These are phyloP conservation scores for Pleurostoma richardsiae DNA, from an alignment of 2,329 filamentous ascomycete genomes.

Conservation along the genomic window DNA sequence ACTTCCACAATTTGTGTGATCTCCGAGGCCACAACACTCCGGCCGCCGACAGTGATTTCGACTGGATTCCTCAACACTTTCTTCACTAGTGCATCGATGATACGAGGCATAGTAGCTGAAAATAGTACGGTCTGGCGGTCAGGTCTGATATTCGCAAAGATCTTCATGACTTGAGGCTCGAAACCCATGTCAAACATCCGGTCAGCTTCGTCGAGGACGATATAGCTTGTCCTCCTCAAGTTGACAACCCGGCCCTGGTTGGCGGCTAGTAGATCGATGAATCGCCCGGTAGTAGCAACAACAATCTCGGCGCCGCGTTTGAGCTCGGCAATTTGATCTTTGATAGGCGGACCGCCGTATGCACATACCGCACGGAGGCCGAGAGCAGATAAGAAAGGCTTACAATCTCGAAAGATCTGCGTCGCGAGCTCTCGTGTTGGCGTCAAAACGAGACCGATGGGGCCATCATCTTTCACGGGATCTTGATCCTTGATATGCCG, in stretches of 20 bases:
- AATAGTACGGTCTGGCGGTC: constrained; percentile 93
- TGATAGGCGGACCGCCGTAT: constrained; percentile 92
- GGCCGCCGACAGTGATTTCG: constrained; percentile 88
- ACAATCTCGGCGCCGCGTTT: constrained; percentile 94
- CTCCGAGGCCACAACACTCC: constrained; percentile 80
- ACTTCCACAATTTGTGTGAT: constrained; percentile 94
- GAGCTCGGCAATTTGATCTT: constrained; percentile 93
- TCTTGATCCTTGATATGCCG: constrained; percentile 94
- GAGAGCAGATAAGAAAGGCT: constrained; percentile 85
- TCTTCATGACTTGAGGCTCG: constrained; percentile 96
- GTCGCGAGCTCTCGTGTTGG: constrained; percentile 90
- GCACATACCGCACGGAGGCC: constrained; percentile 84
- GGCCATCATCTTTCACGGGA: constrained; percentile 78
- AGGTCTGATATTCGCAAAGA: constrained; percentile 85
- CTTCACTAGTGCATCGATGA: constrained; percentile 85
- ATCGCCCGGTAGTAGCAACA: constrained; percentile 88
- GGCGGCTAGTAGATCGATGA: constrained; percentile 91
- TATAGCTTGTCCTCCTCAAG: constrained; percentile 81
- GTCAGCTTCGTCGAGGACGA: constrained; percentile 95
- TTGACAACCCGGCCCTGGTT: constrained; percentile 95
- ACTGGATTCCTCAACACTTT: constrained; percentile 82
- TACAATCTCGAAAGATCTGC: constrained; percentile 92
- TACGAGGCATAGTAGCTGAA: constrained; percentile 91
- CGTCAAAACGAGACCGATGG: constrained; percentile 84
- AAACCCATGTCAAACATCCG: constrained; percentile 99